A percentile compares a stretch with the other conserved stretches of the same genome.
Conservation (phyloP, 2,329 filamentous ascomycete species). For the Xylariaceae sp. region DNA sequence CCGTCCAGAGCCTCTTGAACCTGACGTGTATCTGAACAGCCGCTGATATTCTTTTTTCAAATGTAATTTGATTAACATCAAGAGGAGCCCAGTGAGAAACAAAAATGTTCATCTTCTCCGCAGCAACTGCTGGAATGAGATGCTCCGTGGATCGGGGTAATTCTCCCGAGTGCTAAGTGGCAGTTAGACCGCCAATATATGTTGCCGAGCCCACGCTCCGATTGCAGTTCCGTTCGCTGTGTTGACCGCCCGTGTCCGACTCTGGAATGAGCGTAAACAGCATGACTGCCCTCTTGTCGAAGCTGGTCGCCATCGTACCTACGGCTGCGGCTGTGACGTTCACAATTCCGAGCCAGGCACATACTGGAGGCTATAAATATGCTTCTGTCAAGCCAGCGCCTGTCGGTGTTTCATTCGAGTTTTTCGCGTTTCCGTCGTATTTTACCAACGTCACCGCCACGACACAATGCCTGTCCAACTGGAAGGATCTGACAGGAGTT, state of each 20-base stretch:
- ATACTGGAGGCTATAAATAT: slow-evolving; percentile 27
- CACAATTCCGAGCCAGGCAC: slow-evolving; percentile 31
- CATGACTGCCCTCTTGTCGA: slow-evolving; percentile 9
- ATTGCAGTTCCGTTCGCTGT: not conserved
- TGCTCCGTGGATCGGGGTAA: not conserved
- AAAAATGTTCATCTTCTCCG: not conserved
- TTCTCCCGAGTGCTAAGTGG: not conserved
- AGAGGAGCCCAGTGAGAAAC: not conserved
- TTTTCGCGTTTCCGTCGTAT: slow-evolving; percentile 54
- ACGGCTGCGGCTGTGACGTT: slow-evolving; percentile 31
- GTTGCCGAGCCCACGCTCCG: not conserved
- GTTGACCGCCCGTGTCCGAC: not conserved
- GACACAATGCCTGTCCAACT: slow-evolving; percentile 48
- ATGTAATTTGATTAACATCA: not conserved
- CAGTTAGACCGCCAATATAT: not conserved
- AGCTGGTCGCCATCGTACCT: slow-evolving; percentile 14
- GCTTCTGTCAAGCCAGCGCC: slow-evolving; percentile 40
- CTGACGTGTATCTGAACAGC: not conserved
- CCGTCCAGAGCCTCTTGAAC: not conserved
- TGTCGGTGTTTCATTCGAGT: slow-evolving; percentile 49
- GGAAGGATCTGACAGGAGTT: slow-evolving; percentile 45
- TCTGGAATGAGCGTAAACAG: not conserved
- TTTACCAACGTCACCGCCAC: slow-evolving; percentile 50
- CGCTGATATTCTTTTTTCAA: not conserved
- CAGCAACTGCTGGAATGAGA: not conserved